A percentile compares a stretch with the other conserved stretches of the same genome.
Conservation (phyloP, 2,329 filamentous ascomycete species). For the Colletotrichum tropicicola region DNA sequence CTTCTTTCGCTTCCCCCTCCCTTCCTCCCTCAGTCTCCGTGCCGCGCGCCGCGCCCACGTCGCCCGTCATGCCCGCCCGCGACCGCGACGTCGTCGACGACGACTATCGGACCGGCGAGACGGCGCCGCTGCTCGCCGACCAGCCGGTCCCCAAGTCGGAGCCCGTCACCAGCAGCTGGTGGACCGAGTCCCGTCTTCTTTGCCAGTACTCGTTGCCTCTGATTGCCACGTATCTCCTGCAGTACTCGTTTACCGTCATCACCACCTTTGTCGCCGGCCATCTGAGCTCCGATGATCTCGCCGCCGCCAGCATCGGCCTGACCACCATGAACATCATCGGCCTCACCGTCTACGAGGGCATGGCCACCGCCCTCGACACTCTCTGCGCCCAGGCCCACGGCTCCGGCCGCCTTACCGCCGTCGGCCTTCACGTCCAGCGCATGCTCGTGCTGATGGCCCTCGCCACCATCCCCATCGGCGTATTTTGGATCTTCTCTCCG, state of each 20-base stretch:
- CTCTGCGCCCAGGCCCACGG: slow-evolving; percentile 62
- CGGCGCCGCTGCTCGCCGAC: slow-evolving; percentile 21
- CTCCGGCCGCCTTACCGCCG: slow-evolving; percentile 53
- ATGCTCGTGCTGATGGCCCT: slow-evolving; percentile 60
- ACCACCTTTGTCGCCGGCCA: slow-evolving; percentile 62
- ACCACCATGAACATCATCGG: slow-evolving; percentile 65
- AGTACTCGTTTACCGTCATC: slow-evolving; percentile 59
- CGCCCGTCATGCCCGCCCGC: slow-evolving; percentile 7
- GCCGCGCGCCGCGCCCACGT: no score
- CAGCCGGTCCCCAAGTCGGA: slow-evolving; percentile 22
- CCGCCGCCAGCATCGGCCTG: slow-evolving; percentile 59
- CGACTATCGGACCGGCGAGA: slow-evolving; percentile 20
- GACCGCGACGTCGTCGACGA: slow-evolving; percentile 7
- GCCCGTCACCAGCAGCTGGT: slow-evolving; percentile 6
- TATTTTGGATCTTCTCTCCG: slow-evolving; percentile 58
- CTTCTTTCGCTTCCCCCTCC: background rate
- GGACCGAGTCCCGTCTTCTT: slow-evolving; percentile 26
- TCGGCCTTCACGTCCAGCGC: slow-evolving; percentile 61
- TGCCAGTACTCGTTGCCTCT: slow-evolving; percentile 54
- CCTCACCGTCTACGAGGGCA: slow-evolving; percentile 58
- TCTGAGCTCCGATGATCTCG: slow-evolving; percentile 60
- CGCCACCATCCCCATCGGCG: slow-evolving; percentile 56
- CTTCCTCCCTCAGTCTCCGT: background rate
- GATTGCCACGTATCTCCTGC: slow-evolving; percentile 60
- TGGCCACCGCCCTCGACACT: slow-evolving; percentile 60